Conservation (phyloP, 768 basidiomycete genomes). For the Kwoniella dendrophila region DNA sequence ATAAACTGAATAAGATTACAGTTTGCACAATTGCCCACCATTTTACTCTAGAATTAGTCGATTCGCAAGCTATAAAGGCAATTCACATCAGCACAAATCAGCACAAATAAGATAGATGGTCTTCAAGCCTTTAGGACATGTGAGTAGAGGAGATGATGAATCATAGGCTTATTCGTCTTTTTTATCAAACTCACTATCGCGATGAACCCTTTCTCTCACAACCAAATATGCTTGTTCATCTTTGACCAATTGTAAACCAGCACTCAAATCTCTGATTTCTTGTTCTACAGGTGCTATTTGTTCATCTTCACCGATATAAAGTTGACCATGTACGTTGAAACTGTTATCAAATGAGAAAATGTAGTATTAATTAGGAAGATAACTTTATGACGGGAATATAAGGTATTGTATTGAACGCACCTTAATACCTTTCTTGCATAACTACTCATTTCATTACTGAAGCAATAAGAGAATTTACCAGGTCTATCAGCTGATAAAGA, state of each 20-base stretch:
- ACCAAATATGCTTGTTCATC: constrained; percentile 99
- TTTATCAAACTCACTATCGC: constrained; percentile 95
- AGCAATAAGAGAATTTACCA: constrained; percentile 92
- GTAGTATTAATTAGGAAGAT: background rate
- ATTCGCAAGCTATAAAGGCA: constrained; percentile 56
- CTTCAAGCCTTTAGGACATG: background rate
- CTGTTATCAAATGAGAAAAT: constrained; percentile 58
- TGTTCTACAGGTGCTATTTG: constrained; percentile 90
- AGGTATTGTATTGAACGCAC: constrained; percentile 58
- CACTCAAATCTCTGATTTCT: constrained; percentile 83
- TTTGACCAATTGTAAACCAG: constrained; percentile 82
- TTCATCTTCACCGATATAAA: constrained; percentile 86
- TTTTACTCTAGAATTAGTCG: constrained; percentile 84
- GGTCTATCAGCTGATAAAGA: constrained; percentile 84
- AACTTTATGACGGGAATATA: background rate
- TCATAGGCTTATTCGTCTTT: too few relatives aligned
- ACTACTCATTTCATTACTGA: constrained; percentile 98
- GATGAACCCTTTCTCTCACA: constrained; percentile 84
- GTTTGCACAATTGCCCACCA: constrained; percentile 98
- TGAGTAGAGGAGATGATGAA: constrained; percentile 56
- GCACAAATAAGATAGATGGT: background rate
- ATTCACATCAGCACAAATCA: background rate
- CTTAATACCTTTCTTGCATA: constrained; percentile 94
- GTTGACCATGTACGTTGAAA: constrained; percentile 97
- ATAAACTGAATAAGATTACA: constrained; percentile 80